Evolutionary conservation across 2,329 filamentous ascomycete genomes (phyloP).

Genomic region (Botrytis tulipae): DNA sequence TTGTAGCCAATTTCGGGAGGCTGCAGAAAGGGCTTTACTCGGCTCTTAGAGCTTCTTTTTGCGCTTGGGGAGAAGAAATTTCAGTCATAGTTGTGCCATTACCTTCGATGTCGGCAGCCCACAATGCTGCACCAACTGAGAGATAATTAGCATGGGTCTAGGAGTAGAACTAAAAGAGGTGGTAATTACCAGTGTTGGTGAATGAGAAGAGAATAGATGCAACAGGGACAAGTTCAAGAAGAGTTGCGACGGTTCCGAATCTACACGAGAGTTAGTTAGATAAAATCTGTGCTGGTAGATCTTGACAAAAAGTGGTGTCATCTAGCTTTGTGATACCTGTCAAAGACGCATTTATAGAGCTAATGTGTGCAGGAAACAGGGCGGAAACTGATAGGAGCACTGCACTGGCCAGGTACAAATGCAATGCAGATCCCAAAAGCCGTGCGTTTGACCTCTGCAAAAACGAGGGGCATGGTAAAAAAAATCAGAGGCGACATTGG

Average conservation of each 20-base stretch:
- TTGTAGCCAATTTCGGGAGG: constrained; percentile 27
- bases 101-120: constrained; percentile 80
- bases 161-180: not conserved
- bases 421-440: constrained; percentile 1
- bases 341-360: constrained; percentile 12
- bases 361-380: not conserved
- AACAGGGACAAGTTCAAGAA: constrained; percentile 83
- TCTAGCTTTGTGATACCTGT: constrained; percentile 15
- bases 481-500: not conserved
- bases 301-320: not conserved
- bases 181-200: constrained; percentile 68
- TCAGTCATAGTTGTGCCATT: constrained; percentile 36
- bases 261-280: constrained; percentile 49
- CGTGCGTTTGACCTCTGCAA: not conserved
- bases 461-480: not conserved
- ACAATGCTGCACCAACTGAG: constrained; percentile 83
- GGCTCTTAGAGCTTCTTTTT: constrained; percentile 27
- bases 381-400: not conserved
- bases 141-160: constrained; percentile 9
- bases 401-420: not conserved
- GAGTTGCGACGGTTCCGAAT: constrained; percentile 69
- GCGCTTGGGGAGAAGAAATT: constrained; percentile 27
- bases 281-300: not conserved
- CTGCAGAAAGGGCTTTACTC: constrained; percentile 26
- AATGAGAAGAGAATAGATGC: constrained; percentile 82